Evolutionary conservation across 495 filamentous ascomycete species (phyloP), one percentile per base, ranked within the genome.

Genomic region (Parachaetomium inaequale): DNA sequence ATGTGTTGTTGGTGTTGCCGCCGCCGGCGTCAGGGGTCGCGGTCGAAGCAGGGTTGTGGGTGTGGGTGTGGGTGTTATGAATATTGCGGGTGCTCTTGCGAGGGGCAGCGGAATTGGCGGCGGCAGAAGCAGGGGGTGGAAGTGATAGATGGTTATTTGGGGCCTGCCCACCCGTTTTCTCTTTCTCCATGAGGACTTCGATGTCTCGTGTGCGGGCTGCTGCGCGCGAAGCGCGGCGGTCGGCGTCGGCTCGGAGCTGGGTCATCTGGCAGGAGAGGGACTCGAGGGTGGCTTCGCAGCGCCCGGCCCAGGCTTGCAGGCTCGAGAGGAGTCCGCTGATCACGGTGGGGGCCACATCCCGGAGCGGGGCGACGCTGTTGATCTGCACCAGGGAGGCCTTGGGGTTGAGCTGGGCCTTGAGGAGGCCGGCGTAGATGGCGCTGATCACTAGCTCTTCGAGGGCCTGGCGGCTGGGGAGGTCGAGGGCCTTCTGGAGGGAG

Each of bases 371-470:
- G 46, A 96, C 85, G 64, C 88, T 84, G 56, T 88, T 88, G 47
- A 97, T 85, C 69, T 84, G 85, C 23, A 97, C 86, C 63, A 80
- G 79, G 21, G 87, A 83, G 61, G 85, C 76, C 49, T 82, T 81
- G 12, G 93, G 90, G 70, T 93, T 90, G 40, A 98, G 88, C 63
- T 91, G 91, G 8, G 85, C 94, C 26, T 81, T 81, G 38, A 98
- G 74, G 0, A 98, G 85, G 21, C 86, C 88, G 40, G 88, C 83
- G 81, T 97, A 98, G 74, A 97, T 89, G 65, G 92, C 85, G 65
- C 85, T 84, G 72, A 94, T 96, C 61, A 98, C 84, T 57, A 98
- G 87, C 66, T 92, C 85, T 80, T 98, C 94, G 66, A 98, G 87
- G 43, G 88, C 86, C 34, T 89, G 84, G 58, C 81, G 71, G 61